phyloP scores from a whole-genome alignment of 169 alveolate species.

The Eimeria praecox region DNA sequence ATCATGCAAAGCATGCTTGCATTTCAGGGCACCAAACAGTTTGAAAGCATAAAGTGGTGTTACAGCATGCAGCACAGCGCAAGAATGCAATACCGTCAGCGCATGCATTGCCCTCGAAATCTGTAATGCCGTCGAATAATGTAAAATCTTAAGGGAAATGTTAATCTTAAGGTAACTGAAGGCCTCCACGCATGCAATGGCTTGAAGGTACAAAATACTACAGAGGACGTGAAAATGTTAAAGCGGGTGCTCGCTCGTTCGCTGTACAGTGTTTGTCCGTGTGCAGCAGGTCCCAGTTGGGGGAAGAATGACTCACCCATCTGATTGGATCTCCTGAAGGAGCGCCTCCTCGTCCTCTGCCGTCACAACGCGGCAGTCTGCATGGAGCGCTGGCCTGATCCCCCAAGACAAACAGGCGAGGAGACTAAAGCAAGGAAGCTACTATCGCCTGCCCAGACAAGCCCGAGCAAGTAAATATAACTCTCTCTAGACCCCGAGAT shows the following conservation, averaged over 20 bases:
- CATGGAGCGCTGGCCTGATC: constrained; percentile 52
- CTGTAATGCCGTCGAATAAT: not conserved
- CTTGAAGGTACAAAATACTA: not conserved
- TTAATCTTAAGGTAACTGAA: not conserved
- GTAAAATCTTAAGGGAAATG: not conserved
- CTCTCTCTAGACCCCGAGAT: too few relatives aligned
- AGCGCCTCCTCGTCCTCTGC: constrained; percentile 47
- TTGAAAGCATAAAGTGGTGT: not conserved
- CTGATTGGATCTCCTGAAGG: constrained; percentile 50
- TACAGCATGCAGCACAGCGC: not conserved
- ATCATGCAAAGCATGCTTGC: not conserved
- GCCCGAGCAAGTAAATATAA: not conserved
- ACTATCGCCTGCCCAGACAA: not conserved
- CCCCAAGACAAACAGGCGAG: not conserved
- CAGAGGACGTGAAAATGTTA: not conserved
- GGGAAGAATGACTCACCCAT: constrained; percentile 20
- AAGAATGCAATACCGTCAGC: not conserved
- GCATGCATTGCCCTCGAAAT: not conserved
- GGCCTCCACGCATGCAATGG: not conserved
- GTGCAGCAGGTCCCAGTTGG: not conserved
- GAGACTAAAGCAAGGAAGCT: not conserved
- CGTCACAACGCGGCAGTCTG: constrained; percentile 52
- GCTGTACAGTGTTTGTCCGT: not conserved
- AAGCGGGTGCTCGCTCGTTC: not conserved
- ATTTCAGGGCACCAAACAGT: not conserved